These are phyloP conservation scores for Vickermania spadyakhi DNA, from an alignment of 208 protist genomes.

Conservation along the genomic window DNA sequence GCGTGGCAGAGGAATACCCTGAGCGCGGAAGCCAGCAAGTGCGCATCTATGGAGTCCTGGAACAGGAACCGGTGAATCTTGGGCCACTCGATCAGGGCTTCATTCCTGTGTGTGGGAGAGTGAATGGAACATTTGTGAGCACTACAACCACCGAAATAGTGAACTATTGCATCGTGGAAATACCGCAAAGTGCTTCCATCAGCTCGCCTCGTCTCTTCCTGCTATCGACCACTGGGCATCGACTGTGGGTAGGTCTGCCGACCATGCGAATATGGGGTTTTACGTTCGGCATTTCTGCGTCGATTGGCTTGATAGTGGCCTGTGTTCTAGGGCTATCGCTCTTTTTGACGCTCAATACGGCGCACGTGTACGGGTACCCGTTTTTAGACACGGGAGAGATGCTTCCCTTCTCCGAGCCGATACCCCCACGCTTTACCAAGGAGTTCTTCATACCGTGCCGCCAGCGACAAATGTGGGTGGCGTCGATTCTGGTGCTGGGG, in stretches of 20 bases:
- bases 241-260: neutral
- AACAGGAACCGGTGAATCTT: neutral
- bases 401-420: neutral
- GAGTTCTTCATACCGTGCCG: neutral
- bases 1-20: neutral
- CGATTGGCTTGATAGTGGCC: neutral
- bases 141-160: neutral
- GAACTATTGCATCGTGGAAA: neutral
- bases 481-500: neutral
- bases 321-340: neutral
- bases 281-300: neutral
- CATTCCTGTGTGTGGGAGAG: neutral
- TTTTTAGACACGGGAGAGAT: neutral
- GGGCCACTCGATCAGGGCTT: neutral
- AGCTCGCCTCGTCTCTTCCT: neutral
- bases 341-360: neutral
- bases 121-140: neutral
- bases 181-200: neutral
- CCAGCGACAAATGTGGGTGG: neutral
- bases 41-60: neutral
- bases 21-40: neutral
- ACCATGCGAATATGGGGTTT: neutral
- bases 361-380: neutral
- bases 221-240: neutral
- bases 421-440: neutral